Evolutionary conservation across 2,329 filamentous ascomycete species (phyloP).

Genomic region (Aaosphaeria pasadenensis): DNA sequence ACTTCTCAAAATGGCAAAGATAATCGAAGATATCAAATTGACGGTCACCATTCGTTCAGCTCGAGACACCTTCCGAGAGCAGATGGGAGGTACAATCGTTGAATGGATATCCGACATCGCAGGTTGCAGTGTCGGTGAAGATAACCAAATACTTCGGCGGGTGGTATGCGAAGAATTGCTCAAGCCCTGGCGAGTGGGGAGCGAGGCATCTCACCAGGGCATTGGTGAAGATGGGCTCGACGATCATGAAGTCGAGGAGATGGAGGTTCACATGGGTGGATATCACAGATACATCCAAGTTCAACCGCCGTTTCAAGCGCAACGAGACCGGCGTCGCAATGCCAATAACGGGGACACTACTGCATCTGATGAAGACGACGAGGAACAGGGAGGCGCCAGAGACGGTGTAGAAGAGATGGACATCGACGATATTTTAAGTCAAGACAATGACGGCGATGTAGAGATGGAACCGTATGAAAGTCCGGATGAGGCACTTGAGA

Average conservation of each 20-base stretch:
- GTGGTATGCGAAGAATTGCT: slow-evolving; percentile 90
- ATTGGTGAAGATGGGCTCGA: slow-evolving; percentile 78
- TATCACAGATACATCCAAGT: slow-evolving; percentile 22
- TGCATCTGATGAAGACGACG: slow-evolving; percentile 43
- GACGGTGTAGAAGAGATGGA: slow-evolving; percentile 47
- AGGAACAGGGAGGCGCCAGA: slow-evolving; percentile 32
- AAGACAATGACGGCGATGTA: slow-evolving; percentile 48
- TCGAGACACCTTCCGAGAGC: slow-evolving; percentile 91
- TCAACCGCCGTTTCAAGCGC: slow-evolving; percentile 24
- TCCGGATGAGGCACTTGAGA: slow-evolving; percentile 66
- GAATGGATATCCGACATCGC: slow-evolving; percentile 95
- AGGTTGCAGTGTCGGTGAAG: slow-evolving; percentile 78
- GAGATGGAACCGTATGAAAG: slow-evolving; percentile 48
- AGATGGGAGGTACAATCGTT: slow-evolving; percentile 97
- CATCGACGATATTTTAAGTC: slow-evolving; percentile 41
- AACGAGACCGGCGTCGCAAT: slow-evolving; percentile 34
- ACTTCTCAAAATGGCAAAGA: slow-evolving; percentile 73
- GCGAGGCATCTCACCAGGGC: slow-evolving; percentile 73
- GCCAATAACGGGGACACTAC: slow-evolving; percentile 47
- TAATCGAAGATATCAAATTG: slow-evolving; percentile 93
- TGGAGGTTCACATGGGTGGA: slow-evolving; percentile 35
- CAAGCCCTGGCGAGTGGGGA: slow-evolving; percentile 82
- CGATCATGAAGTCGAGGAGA: slow-evolving; percentile 69
- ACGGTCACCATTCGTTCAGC: slow-evolving; percentile 93
- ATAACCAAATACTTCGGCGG: slow-evolving; percentile 74